Evolutionary conservation across 2,329 filamentous ascomycete species (phyloP).

Genomic region (Phoma sp.): DNA sequence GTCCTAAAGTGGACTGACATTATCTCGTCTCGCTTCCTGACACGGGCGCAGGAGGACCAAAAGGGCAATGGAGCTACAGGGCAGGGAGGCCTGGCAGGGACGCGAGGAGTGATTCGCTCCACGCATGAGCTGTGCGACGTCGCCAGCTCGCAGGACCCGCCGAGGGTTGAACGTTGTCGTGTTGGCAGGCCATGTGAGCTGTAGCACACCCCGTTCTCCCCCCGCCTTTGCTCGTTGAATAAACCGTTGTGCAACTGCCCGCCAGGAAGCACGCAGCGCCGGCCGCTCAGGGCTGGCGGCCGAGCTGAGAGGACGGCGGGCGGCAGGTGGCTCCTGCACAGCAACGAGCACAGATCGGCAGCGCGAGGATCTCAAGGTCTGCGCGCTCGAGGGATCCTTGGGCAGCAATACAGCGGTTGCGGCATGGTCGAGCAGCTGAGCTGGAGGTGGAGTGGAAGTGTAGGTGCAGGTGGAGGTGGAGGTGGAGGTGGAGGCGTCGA

Average conservation of each 20-base stretch:
- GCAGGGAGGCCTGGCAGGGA: conserved; percentile 19
- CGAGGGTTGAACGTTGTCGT: conserved; percentile 26
- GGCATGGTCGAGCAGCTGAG: conserved; percentile 6
- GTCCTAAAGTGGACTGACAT: conserved; percentile 19
- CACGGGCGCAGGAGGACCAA: conserved; percentile 25
- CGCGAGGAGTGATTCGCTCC: conserved; percentile 28
- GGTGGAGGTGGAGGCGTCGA: neutral
- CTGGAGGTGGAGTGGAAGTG: neutral
- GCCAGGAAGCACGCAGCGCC: conserved; percentile 22
- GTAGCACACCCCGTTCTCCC: conserved; percentile 19
- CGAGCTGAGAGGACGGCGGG: neutral
- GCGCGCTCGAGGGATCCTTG: conserved; percentile 10
- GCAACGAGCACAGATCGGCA: conserved; percentile 22
- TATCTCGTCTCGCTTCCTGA: conserved; percentile 19
- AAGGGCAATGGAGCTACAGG: conserved; percentile 23
- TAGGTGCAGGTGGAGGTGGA: no score
- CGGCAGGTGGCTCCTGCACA: conserved; percentile 18
- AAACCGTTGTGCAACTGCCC: conserved; percentile 21
- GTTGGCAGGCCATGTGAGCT: conserved; percentile 31
- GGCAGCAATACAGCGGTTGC: conserved; percentile 11
- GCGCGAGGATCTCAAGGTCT: conserved; percentile 16
- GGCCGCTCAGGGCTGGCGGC: conserved; percentile 24
- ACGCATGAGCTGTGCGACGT: conserved; percentile 27
- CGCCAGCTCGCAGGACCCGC: conserved; percentile 15
- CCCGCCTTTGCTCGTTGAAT: conserved; percentile 22